Conservation (phyloP, 2,329 filamentous ascomycete species). For the Aureobasidium mangrovei region DNA sequence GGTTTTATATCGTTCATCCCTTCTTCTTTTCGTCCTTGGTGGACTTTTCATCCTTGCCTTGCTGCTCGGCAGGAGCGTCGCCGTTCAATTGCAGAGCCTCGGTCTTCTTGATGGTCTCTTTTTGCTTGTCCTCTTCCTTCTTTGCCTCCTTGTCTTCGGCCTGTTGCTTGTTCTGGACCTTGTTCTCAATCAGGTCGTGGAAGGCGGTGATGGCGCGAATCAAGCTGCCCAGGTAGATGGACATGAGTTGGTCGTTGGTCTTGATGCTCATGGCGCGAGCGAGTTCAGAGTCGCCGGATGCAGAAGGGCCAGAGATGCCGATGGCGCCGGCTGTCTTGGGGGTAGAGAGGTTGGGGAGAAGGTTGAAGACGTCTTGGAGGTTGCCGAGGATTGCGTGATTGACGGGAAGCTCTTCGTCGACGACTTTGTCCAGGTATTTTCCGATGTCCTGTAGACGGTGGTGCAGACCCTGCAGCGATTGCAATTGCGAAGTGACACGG, state of each 20-base stretch:
- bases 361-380: constrained; percentile 98
- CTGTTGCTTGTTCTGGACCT: constrained; percentile 97
- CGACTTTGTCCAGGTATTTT: constrained; percentile 88
- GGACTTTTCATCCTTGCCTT: constrained; percentile 37
- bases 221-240: constrained; percentile 92
- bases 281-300: constrained; percentile 67
- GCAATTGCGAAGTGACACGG: constrained; percentile 92
- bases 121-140: constrained; percentile 56
- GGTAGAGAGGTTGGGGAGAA: constrained; percentile 89
- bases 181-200: constrained; percentile 99
- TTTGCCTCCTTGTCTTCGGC: constrained; percentile 87
- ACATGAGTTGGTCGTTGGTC: constrained; percentile 98
- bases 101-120: constrained; percentile 46
- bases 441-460: constrained; percentile 91
- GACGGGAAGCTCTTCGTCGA: constrained; percentile 83
- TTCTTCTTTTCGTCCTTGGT: constrained; percentile 43
- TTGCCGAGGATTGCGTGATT: constrained; percentile 97
- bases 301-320: constrained; percentile 47
- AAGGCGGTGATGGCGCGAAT: constrained; percentile 97
- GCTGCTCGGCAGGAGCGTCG: constrained; percentile 33
- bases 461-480: constrained; percentile 93
- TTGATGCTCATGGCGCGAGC: constrained; percentile 97
- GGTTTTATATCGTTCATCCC: constrained; percentile 15
- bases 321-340: constrained; percentile 51
- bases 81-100: constrained; percentile 56